Conservation (phyloP, 805 yeast species). For the Hanseniaspora mollemarum region DNA sequence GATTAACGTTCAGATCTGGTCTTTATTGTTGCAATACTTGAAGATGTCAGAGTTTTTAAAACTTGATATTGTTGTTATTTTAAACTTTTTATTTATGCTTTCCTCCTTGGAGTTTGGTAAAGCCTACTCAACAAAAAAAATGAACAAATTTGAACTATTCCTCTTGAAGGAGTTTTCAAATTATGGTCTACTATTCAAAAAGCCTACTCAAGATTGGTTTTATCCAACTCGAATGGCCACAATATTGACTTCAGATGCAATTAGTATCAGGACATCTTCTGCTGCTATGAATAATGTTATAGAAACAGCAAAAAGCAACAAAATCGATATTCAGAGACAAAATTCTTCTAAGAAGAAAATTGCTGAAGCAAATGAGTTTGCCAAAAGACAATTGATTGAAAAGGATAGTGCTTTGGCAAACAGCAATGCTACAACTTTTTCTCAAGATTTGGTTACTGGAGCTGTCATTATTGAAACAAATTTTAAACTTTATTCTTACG, state of each 20-base stretch:
- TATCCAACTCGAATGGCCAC: slow-evolving; percentile 89
- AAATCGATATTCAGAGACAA: slow-evolving; percentile 18
- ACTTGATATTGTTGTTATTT: slow-evolving; percentile 93
- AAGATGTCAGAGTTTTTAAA: slow-evolving; percentile 70
- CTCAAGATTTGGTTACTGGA: slow-evolving; percentile 35
- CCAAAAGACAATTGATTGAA: slow-evolving; percentile 12
- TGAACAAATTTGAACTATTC: slow-evolving; percentile 68
- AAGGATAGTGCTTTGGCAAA: slow-evolving; percentile 17
- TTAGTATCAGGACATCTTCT: slow-evolving; percentile 59
- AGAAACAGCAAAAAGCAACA: slow-evolving; percentile 26
- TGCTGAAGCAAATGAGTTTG: slow-evolving; percentile 19
- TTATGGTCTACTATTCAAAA: slow-evolving; percentile 77
- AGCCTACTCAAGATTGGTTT: slow-evolving; percentile 48
- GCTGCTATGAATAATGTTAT: slow-evolving; percentile 63
- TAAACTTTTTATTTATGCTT: slow-evolving; percentile 83
- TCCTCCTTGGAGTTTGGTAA: slow-evolving; percentile 88
- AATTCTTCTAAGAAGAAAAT: slow-evolving; percentile 14
- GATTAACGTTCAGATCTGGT: slow-evolving; percentile 90
- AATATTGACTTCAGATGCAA: slow-evolving; percentile 73
- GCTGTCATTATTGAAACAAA: slow-evolving; percentile 85
- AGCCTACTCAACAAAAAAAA: slow-evolving; percentile 58
- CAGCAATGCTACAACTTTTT: slow-evolving; percentile 6
- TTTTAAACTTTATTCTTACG: slow-evolving; percentile 83
- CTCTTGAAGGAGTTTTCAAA: slow-evolving; percentile 86
- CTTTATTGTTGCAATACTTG: slow-evolving; percentile 72